Evolutionary conservation across 202 grass and related monocot genomes (phyloP).

Genomic region (Zizania palustris): DNA sequence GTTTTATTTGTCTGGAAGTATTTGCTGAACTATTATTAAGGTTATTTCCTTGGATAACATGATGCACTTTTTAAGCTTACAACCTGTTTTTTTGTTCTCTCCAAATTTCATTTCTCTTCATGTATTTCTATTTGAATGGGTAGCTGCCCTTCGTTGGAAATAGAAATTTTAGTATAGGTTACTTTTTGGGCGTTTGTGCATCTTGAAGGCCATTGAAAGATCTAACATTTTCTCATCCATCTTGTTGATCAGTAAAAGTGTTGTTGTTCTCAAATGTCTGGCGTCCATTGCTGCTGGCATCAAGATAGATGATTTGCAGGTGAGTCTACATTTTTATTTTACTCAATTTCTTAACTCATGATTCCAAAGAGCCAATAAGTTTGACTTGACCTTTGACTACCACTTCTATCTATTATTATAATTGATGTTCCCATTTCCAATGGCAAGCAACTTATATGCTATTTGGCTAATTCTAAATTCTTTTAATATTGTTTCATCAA

Average conservation of each 20-base stretch:
- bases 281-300: too few species aligned
- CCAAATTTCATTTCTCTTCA: not conserved
- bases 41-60: slow-evolving; percentile 1
- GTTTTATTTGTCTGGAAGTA: slow-evolving; percentile 14
- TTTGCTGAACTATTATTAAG: slow-evolving; percentile 25
- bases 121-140: slow-evolving; percentile 3
- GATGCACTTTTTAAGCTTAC: slow-evolving; percentile 35
- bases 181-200: slow-evolving; percentile 27
- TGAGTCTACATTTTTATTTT: too few species aligned
- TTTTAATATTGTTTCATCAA: too few species aligned
- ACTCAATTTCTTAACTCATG: too few species aligned
- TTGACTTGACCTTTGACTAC: too few species aligned
- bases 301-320: too few species aligned
- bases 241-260: not conserved
- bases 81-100: not conserved
- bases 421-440: too few species aligned
- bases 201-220: not conserved
- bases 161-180: slow-evolving; percentile 24
- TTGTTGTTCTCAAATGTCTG: not conserved
- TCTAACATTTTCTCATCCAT: not conserved
- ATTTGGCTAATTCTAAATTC: too few species aligned
- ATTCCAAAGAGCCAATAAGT: too few species aligned
- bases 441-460: too few species aligned
- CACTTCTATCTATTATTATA: too few species aligned
- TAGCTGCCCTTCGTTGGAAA: slow-evolving; percentile 27